phyloP scores from a whole-genome alignment of 2,329 filamentous ascomycete genomes.

The Myriosclerotinia duriaeana region DNA sequence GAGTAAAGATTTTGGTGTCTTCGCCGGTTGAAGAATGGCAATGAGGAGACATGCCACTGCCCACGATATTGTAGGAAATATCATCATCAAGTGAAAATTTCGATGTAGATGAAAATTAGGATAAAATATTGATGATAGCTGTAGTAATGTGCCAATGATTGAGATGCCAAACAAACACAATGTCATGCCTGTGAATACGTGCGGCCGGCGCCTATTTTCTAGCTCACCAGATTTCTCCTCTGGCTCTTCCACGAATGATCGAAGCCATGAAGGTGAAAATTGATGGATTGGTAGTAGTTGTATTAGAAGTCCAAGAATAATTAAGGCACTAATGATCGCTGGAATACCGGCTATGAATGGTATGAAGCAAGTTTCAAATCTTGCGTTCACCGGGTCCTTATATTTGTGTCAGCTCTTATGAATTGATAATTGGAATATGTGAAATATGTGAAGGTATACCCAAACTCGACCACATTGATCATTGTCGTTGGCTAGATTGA shows the following conservation, averaged over 20 bases:
- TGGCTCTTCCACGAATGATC: slow-evolving; percentile 51
- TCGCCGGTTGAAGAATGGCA: slow-evolving; percentile 31
- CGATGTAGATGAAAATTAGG: slow-evolving; percentile 26
- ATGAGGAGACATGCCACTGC: slow-evolving; percentile 31
- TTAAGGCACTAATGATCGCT: slow-evolving; percentile 35
- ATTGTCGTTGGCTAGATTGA: background rate
- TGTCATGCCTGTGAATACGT: slow-evolving; percentile 37
- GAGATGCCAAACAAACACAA: slow-evolving; percentile 44
- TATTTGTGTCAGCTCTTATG: slow-evolving; percentile 4
- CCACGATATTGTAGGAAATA: slow-evolving; percentile 34
- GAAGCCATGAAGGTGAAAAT: slow-evolving; percentile 49
- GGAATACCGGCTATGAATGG: slow-evolving; percentile 37
- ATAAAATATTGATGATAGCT: slow-evolving; percentile 40
- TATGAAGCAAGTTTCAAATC: slow-evolving; percentile 35
- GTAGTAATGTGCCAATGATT: slow-evolving; percentile 41
- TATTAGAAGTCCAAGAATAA: slow-evolving; percentile 37
- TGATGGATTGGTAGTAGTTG: slow-evolving; percentile 36
- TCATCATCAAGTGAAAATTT: slow-evolving; percentile 44
- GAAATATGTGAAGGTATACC: slow-evolving; percentile 19
- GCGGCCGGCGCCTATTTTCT: slow-evolving; percentile 34
- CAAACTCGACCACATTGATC: slow-evolving; percentile 25
- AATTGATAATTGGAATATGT: background rate
- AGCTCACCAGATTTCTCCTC: slow-evolving; percentile 39
- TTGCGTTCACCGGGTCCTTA: slow-evolving; percentile 38
- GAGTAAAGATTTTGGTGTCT: slow-evolving; percentile 35